Conservation (phyloP, 2,329 filamentous ascomycete species). For the Alternaria atra region DNA sequence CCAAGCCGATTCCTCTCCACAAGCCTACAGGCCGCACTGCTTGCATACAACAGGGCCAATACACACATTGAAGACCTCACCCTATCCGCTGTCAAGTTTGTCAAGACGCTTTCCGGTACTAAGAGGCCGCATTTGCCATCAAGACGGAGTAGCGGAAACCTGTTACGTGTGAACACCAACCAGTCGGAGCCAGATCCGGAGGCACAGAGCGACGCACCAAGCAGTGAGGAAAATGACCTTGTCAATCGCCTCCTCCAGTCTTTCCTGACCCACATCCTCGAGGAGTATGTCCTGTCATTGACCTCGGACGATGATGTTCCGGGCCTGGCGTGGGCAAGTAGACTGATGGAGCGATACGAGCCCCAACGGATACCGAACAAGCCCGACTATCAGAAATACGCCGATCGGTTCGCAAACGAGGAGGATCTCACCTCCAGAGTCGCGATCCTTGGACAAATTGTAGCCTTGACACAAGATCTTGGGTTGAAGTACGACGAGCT, state of each 20-base stretch:
- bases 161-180: conserved; percentile 49
- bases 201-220: conserved; percentile 56
- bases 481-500: conserved; percentile 60
- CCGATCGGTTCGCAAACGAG: conserved; percentile 71
- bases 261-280: conserved; percentile 80
- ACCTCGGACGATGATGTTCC: conserved; percentile 56
- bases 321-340: conserved; percentile 60
- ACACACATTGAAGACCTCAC: conserved; percentile 70
- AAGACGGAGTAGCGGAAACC: conserved; percentile 63
- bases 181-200: conserved; percentile 64
- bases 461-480: conserved; percentile 70
- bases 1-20: conserved; percentile 81
- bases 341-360: conserved; percentile 73
- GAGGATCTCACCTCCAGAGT: conserved; percentile 69
- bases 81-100: conserved; percentile 73
- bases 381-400: conserved; percentile 67
- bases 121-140: conserved; percentile 72
- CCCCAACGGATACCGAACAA: conserved; percentile 67
- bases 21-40: conserved; percentile 75
- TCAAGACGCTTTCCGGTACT: conserved; percentile 73
- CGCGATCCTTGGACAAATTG: conserved; percentile 75
- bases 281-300: conserved; percentile 72
- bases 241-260: conserved; percentile 73
- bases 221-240: conserved; percentile 66
- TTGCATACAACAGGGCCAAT: conserved; percentile 68